Percentiles rank a stretch among this genome's conserved stretches.
Evolutionary conservation across 192 early-diverging fungal species (phyloP).

Genomic region (Backusella psychrophila): DNA sequence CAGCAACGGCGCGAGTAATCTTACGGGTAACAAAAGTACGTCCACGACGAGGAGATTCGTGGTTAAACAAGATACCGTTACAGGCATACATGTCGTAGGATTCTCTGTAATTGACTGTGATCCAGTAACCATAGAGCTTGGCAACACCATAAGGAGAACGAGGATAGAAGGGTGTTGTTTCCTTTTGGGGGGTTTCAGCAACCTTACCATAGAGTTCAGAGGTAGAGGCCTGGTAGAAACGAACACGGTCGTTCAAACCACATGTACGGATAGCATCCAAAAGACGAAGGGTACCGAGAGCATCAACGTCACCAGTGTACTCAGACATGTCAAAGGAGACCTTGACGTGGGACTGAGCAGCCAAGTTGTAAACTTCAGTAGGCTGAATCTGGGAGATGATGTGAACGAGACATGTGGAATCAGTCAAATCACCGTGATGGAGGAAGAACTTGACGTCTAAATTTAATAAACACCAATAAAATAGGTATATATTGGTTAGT

Average conservation of each 20-base stretch:
- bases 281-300: slow-evolving; percentile 71
- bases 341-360: slow-evolving; percentile 75
- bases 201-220: slow-evolving; percentile 79
- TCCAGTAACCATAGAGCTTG: slow-evolving; percentile 82
- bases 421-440: slow-evolving; percentile 79
- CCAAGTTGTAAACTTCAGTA: slow-evolving; percentile 75
- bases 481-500: neutral
- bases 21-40: slow-evolving; percentile 79
- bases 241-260: slow-evolving; percentile 59
- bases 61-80: slow-evolving; percentile 79
- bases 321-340: slow-evolving; percentile 75
- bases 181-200: slow-evolving; percentile 71
- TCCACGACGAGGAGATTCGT: slow-evolving; percentile 74
- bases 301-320: slow-evolving; percentile 80
- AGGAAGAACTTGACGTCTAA: slow-evolving; percentile 65
- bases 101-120: slow-evolving; percentile 78
- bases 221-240: slow-evolving; percentile 68
- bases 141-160: slow-evolving; percentile 83
- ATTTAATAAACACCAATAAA: neutral
- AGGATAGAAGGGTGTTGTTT: slow-evolving; percentile 83
- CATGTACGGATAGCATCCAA: slow-evolving; percentile 77
- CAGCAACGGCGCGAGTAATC: slow-evolving; percentile 74
- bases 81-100: slow-evolving; percentile 76
- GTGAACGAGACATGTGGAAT: slow-evolving; percentile 73
- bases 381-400: slow-evolving; percentile 73